A percentile compares a stretch with the other conserved stretches of the same genome.
Conservation (phyloP, 495 filamentous ascomycete species). For the Thermothielavioides terrestris region DNA sequence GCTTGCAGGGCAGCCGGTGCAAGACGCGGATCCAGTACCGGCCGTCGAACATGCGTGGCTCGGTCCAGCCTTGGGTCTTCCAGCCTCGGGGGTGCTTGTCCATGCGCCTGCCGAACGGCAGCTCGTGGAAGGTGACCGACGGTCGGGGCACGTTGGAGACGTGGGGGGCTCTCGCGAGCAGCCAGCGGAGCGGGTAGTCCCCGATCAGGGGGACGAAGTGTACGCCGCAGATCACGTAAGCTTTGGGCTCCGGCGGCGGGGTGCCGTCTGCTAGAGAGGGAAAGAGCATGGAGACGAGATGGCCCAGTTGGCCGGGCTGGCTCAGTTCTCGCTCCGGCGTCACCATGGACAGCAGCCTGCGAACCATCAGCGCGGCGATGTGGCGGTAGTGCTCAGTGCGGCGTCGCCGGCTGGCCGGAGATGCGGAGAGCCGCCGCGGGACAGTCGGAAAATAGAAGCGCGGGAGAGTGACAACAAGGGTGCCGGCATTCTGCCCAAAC, state of each 20-base stretch:
- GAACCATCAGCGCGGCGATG: slow-evolving; percentile 33
- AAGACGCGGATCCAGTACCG: slow-evolving; percentile 70
- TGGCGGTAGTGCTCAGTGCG: slow-evolving; percentile 27
- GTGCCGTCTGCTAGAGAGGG: slow-evolving; percentile 17
- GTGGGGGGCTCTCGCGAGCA: slow-evolving; percentile 34
- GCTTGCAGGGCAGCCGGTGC: slow-evolving; percentile 26
- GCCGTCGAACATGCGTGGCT: slow-evolving; percentile 63
- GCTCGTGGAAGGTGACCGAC: slow-evolving; percentile 5
- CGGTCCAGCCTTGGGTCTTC: slow-evolving; percentile 19
- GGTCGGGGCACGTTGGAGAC: slow-evolving; percentile 21
- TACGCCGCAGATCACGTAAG: slow-evolving; percentile 48
- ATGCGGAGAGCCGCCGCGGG: slow-evolving; percentile 6
- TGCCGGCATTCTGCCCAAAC: slow-evolving; percentile 36
- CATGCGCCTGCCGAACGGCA: slow-evolving; percentile 6
- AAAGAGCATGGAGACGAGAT: slow-evolving; percentile 31
- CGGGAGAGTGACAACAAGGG: slow-evolving; percentile 33
- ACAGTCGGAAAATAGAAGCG: slow-evolving; percentile 11
- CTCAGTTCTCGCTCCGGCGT: slow-evolving; percentile 29
- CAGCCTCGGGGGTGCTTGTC: not conserved
- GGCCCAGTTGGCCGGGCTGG: slow-evolving; percentile 24
- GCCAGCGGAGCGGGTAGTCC: slow-evolving; percentile 25
- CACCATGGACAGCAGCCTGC: slow-evolving; percentile 31
- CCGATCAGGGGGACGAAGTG: slow-evolving; percentile 41
- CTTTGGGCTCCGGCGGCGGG: slow-evolving; percentile 22
- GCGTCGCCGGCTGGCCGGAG: slow-evolving; percentile 15